A percentile compares a stretch with the other conserved stretches of the same genome.
phyloP scores from a whole-genome alignment of 116 monocot species.

The Cymodocea nodosa region DNA sequence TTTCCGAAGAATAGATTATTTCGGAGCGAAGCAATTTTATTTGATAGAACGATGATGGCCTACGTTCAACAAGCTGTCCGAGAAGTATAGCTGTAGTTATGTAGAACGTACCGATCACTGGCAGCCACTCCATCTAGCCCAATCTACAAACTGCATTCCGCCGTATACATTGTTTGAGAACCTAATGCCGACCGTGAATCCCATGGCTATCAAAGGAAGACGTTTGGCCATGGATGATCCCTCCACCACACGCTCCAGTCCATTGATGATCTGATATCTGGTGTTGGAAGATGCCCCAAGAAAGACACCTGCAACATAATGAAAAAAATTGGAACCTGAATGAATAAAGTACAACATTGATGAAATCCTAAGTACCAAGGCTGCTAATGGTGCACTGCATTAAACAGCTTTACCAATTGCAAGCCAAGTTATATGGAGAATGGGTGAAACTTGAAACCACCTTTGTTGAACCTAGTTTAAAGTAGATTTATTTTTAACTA shows the following conservation, averaged over 20 bases:
- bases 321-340: neutral
- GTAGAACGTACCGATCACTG: constrained; percentile 24
- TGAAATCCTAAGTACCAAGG: no score
- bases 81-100: no score
- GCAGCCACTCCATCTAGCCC: constrained; percentile 86
- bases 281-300: constrained; percentile 81
- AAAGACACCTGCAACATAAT: constrained; percentile 40
- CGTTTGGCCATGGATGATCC: constrained; percentile 49
- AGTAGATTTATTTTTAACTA: no score
- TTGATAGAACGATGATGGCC: no score
- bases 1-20: no score
- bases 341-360: neutral
- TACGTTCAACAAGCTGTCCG: no score
- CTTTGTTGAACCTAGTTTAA: no score
- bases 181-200: constrained; percentile 85
- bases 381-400: no score
- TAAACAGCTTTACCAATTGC: no score
- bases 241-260: constrained; percentile 70
- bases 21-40: no score
- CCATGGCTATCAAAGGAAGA: constrained; percentile 55
- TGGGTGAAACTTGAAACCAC: no score
- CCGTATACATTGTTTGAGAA: constrained; percentile 86
- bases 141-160: constrained; percentile 96
- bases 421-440: no score
- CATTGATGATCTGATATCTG: constrained; percentile 81